phyloP scores from a whole-genome alignment of 192 early-diverging fungal genomes.

The Martensiomyces pterosporus region DNA sequence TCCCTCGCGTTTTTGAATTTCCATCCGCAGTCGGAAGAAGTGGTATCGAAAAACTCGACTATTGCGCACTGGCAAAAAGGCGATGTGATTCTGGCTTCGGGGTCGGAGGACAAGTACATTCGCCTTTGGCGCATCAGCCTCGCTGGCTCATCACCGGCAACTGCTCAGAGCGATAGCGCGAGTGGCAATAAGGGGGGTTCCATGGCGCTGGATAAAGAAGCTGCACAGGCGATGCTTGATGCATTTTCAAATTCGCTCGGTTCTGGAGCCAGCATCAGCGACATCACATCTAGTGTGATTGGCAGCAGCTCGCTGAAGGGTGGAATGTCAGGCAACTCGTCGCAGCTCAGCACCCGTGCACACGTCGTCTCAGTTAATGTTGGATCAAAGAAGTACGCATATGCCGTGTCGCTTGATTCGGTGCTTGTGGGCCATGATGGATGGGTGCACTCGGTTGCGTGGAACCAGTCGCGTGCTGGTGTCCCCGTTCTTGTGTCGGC shows the following conservation, averaged over 20 bases:
- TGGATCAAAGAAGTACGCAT: constrained; percentile 12
- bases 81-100: constrained; percentile 83
- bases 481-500: constrained; percentile 74
- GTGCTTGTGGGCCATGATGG: constrained; percentile 95
- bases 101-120: constrained; percentile 89
- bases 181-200: too few species aligned
- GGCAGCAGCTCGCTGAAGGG: not conserved
- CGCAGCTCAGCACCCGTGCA: constrained; percentile 79
- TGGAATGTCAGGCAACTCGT: not conserved
- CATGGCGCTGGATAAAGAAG: not conserved
- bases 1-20: constrained; percentile 69
- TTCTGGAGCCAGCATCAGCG: not conserved
- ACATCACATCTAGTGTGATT: not conserved
- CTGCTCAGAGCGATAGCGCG: too few species aligned
- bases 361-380: constrained; percentile 54
- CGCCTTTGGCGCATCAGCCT: constrained; percentile 68
- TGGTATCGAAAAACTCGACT: constrained; percentile 4
- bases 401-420: constrained; percentile 78
- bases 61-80: constrained; percentile 59
- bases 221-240: constrained; percentile 18
- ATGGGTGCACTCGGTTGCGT: constrained; percentile 84
- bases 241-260: constrained; percentile 5
- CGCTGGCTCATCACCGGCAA: not conserved
- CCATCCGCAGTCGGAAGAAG: constrained; percentile 27
- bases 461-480: constrained; percentile 58